A percentile compares a stretch with the other conserved stretches of the same genome.
These are phyloP conservation scores for Neophaeococcomyces mojaviensis DNA, from an alignment of 2,329 filamentous ascomycete genomes.

Conservation along the genomic window DNA sequence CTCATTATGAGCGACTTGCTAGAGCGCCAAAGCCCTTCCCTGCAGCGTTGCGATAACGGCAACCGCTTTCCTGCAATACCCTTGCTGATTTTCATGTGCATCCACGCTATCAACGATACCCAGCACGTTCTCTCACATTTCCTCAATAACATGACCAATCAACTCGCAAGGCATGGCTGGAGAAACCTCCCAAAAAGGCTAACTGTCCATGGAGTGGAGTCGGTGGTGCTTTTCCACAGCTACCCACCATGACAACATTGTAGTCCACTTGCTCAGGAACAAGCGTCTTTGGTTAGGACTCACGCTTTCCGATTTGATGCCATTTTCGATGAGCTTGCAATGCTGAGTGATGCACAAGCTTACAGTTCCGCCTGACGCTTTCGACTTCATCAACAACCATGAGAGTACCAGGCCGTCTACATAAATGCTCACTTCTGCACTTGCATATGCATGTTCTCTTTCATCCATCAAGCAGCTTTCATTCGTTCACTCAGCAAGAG, in stretches of 20 bases:
- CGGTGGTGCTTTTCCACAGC: background rate
- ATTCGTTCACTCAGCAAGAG: background rate
- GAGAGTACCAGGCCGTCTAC: background rate
- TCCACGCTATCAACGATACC: too few species aligned
- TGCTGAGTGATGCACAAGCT: background rate
- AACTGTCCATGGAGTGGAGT: too few species aligned
- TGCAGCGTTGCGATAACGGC: too few species aligned
- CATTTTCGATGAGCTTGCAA: background rate
- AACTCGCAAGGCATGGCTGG: too few species aligned
- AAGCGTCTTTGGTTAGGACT: background rate
- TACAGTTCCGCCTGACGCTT: background rate
- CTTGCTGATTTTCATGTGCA: too few species aligned
- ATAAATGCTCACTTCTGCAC: background rate
- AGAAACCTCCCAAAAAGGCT: background rate
- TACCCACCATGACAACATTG: constrained; percentile 4
- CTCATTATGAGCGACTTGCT: too few species aligned
- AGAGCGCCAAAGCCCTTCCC: too few species aligned
- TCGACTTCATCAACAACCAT: background rate
- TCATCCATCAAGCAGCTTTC: background rate
- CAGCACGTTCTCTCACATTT: too few species aligned
- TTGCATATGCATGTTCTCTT: background rate
- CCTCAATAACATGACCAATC: too few species aligned
- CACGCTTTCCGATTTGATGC: background rate
- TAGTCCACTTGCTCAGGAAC: constrained; percentile 3
- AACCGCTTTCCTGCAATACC: too few species aligned